Evolutionary conservation across 176 grass and related monocot genomes (phyloP).

Genomic region (Areca catechu): DNA sequence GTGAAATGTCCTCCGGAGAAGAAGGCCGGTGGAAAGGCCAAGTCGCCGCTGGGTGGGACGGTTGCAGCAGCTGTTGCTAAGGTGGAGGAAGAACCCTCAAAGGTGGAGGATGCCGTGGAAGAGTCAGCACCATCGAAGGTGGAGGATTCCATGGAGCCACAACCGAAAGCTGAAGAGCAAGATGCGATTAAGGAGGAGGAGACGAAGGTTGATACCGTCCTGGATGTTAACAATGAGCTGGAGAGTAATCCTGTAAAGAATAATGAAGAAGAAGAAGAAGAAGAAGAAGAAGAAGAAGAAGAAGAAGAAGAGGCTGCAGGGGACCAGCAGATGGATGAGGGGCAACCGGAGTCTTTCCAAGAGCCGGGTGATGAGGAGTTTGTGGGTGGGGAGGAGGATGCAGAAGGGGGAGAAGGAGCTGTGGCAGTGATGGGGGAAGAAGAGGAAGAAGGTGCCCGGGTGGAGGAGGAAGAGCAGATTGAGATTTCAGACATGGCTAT

Average conservation of each 20-base stretch:
- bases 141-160: no score
- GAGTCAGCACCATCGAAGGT: background rate
- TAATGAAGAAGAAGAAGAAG: constrained; percentile 14
- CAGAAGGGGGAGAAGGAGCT: background rate
- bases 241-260: background rate
- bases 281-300: constrained; percentile 20
- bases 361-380: constrained; percentile 14
- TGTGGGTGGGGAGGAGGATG: constrained; percentile 1
- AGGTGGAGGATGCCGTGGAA: background rate
- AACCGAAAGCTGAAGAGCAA: background rate
- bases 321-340: background rate
- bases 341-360: constrained; percentile 3
- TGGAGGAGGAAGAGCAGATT: constrained; percentile 34
- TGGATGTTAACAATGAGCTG: background rate
- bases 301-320: constrained; percentile 7
- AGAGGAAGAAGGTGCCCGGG: constrained; percentile 12
- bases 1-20: background rate
- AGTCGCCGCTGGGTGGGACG: background rate
- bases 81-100: background rate
- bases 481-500: constrained; percentile 46
- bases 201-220: background rate
- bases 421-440: background rate
- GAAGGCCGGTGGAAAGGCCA: constrained; percentile 9
- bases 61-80: background rate
- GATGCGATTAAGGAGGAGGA: background rate